Base-by-base conservation (phyloP, 1,284 basidiomycete genomes). In the Entoloma clypeatum region DNA sequence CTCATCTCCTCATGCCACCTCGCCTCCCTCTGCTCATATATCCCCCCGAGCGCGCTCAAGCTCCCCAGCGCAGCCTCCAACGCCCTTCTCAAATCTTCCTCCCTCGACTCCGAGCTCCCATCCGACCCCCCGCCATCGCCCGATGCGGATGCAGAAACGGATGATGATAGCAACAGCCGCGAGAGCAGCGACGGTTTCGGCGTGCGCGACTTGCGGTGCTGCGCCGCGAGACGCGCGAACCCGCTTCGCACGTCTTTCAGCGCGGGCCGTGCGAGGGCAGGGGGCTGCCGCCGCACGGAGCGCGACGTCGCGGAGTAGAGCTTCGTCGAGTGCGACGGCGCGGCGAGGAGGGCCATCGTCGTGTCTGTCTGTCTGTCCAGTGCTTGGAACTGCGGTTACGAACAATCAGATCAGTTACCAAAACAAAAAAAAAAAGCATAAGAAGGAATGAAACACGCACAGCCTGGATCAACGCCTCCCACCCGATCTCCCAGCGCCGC, bases 321-420 rank as follows among this genome's bases (percentile, higher is more conserved):
- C 49, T 79, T 81, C 11, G 71, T 76, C 7, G 77, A 70, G 55
- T 88, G 81, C 0, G 83, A 77, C 0, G 85, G 86, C 0, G 84
- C 74, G 2, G 85, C 84, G 14, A 89, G 65, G 0, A 89, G 61
- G 21, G 88, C 60, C 64, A 88, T 71, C 0, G 82, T 87, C 9
- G 84, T 69, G 52, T 88, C 86, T 4, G 86, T 89, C 60, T 87
- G 82, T 35, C 83, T 71, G 61, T 89, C 86, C 14, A 89, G 64
- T 22, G 72, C 72, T 62, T 85, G 81, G 72, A 89, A 82, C 85
- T 88, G 53, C 9, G 22, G 39, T 43, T 29, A 41, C 27, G 36
- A 26, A 48, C 25, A 17, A 36, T 49, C 18, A 55, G 52, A 34
- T 39, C 32, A 13, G 9, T 10, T 23, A 34, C 3, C n/a, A 36